Conservation (phyloP, 805 yeast species). For the Hanseniaspora valbyensis region DNA sequence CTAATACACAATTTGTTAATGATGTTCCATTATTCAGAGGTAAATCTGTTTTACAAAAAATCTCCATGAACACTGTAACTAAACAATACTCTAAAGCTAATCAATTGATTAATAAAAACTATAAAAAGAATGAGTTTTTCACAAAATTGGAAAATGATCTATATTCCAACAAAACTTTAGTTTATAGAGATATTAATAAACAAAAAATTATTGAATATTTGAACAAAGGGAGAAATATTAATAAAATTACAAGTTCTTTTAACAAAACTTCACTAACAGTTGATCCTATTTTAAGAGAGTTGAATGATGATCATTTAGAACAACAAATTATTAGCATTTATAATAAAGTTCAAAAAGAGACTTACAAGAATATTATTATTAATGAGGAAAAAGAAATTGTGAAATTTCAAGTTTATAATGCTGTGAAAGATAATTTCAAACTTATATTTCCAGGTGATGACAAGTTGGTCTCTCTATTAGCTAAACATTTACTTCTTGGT, state of each 20-base stretch:
- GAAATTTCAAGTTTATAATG: conserved; percentile 2
- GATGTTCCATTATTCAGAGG: conserved; percentile 13
- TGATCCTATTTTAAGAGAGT: conserved; percentile 4
- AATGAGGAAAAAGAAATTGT: neutral
- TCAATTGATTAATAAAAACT: conserved; percentile 5
- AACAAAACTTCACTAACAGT: neutral
- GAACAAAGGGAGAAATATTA: neutral
- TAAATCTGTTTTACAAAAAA: conserved; percentile 5
- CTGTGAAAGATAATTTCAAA: neutral
- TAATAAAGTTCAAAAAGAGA: neutral
- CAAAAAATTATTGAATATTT: neutral
- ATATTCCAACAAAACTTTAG: conserved; percentile 2
- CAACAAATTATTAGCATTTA: neutral
- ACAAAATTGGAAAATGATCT: neutral
- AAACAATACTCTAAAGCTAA: conserved; percentile 14
- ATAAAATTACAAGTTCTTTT: neutral
- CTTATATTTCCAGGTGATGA: conserved; percentile 1
- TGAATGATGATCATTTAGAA: neutral
- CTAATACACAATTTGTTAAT: neutral
- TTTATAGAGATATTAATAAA: conserved; percentile 6
- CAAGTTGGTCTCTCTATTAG: neutral
- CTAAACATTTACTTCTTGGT: conserved; percentile 11
- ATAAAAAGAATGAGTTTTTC: conserved; percentile 12
- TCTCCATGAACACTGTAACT: conserved; percentile 12
- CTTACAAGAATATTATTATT: neutral